These are phyloP conservation scores for Venturia pyrina DNA, from an alignment of 2,329 filamentous ascomycete species.

Conservation along the genomic window DNA sequence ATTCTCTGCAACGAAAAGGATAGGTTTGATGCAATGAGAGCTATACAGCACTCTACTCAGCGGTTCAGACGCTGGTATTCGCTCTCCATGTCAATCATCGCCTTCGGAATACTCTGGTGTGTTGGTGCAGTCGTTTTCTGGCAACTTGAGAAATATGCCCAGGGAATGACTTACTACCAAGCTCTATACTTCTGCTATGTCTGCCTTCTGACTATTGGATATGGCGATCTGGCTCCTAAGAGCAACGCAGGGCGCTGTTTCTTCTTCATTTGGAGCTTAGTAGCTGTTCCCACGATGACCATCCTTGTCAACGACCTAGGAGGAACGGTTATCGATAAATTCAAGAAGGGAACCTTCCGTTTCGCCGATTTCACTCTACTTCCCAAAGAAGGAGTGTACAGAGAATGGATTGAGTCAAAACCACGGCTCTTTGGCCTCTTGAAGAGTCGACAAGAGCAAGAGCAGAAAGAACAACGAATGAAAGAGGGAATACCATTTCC, in stretches of 20 bases:
- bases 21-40: slow-evolving; percentile 72
- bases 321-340: slow-evolving; percentile 63
- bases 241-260: slow-evolving; percentile 72
- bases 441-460: slow-evolving; percentile 16
- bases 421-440: slow-evolving; percentile 28
- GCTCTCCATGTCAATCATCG: slow-evolving; percentile 54
- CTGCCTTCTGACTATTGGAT: slow-evolving; percentile 75
- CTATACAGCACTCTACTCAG: slow-evolving; percentile 58
- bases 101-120: slow-evolving; percentile 70
- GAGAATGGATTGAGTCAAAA: slow-evolving; percentile 38
- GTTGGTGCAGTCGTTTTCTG: slow-evolving; percentile 70
- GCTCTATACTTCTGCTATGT: slow-evolving; percentile 81
- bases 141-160: slow-evolving; percentile 43
- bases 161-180: slow-evolving; percentile 63
- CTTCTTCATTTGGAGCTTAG: slow-evolving; percentile 85
- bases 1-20: slow-evolving; percentile 50
- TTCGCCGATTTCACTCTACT: slow-evolving; percentile 58
- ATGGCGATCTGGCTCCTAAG: slow-evolving; percentile 69
- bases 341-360: slow-evolving; percentile 51
- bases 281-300: slow-evolving; percentile 35
- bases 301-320: slow-evolving; percentile 61
- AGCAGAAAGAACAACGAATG: slow-evolving; percentile 30
- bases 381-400: slow-evolving; percentile 49
- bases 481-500: slow-evolving; percentile 34
- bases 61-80: slow-evolving; percentile 64